Evolutionary conservation across 306 rosid species (phyloP).

Genomic region (Vigna mungo): DNA sequence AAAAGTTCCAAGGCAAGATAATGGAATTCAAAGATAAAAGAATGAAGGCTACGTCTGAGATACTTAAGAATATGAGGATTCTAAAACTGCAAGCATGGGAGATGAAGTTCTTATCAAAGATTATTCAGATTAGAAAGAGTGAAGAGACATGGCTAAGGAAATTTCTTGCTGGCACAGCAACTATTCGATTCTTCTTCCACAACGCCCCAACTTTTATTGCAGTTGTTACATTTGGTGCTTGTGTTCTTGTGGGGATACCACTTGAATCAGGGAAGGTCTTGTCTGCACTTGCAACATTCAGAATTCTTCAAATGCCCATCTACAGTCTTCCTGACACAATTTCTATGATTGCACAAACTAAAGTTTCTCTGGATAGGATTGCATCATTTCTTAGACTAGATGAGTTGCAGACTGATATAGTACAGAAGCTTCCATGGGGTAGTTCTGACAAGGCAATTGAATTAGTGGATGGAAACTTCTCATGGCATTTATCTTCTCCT

Average conservation of each 20-base stretch:
- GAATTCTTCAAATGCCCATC: conserved; percentile 87
- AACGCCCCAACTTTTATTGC: conserved; percentile 82
- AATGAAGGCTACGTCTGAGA: conserved; percentile 87
- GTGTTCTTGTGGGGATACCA: conserved; percentile 76
- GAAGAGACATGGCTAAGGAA: conserved; percentile 75
- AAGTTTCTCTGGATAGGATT: conserved; percentile 86
- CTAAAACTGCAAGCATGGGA: conserved; percentile 95
- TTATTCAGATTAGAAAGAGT: conserved; percentile 56
- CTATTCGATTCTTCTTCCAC: conserved; percentile 61
- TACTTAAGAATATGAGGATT: conserved; percentile 83
- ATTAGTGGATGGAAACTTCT: conserved; percentile 70
- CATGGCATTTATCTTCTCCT: conserved; percentile 68
- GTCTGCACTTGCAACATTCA: conserved; percentile 84
- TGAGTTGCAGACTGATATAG: conserved; percentile 64
- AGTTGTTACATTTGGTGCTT: conserved; percentile 78
- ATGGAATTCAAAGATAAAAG: conserved; percentile 85
- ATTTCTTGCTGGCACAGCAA: conserved; percentile 53
- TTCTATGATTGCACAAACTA: conserved; percentile 77
- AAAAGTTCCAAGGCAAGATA: conserved; percentile 73
- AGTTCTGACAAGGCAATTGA: conserved; percentile 68
- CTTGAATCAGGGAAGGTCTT: conserved; percentile 89
- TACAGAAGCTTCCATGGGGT: conserved; percentile 71
- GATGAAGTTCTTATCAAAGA: conserved; percentile 82
- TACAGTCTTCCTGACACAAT: conserved; percentile 72
- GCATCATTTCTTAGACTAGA: conserved; percentile 72